Base-by-base conservation (phyloP, 192 early-diverging fungal genomes). In the Podila verticillata region DNA sequence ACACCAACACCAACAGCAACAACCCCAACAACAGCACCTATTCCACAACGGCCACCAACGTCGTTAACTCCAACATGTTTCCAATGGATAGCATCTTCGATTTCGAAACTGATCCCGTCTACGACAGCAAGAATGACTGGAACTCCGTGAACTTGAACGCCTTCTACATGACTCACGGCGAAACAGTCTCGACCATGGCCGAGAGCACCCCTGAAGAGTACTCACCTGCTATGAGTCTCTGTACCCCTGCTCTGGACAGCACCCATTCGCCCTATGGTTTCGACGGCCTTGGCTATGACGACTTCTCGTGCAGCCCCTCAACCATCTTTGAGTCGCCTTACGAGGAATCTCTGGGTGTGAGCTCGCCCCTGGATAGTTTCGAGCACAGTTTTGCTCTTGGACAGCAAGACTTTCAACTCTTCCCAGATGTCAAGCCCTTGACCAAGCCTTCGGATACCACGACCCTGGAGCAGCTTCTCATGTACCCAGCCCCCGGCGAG, bases 341-440 rank as follows among this genome's bases (percentile, higher is more conserved):
- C 29, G 75, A 71, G 29, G 58, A 79, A 0, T 56, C 68, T 2
- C 22, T 72, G 34, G 49, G 29, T 31, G 49, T 17, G 15, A 48
- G 61, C 20, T 20, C 44, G 8, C 20, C 44, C 19, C 51, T 24
- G 9, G 59, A 39, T 3, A 35, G 31, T 20, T 71, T 69, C 36
- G 69, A 34, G 15, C 61, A 61, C 44, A 68, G 70, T 20, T 81
- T 81, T 63, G 62, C 56, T 39, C 57, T 51, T 22, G 62, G 35
- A 24, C 48, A 29, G 49, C 48, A 63, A 17, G 72, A 72, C 35
- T 81, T 81, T 30, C 63, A 81, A 48, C 72, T 73, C 62, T 73
- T 70, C 35, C 79, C 66, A 6, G 71, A 66, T 15, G 39, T 32
- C 20, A 28, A 51, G 39, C 0, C 39, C 17, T 4, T 4, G 15